These are phyloP conservation scores for Chloris gayana DNA, from an alignment of 176 grass and related monocot species.

Conservation along the genomic window DNA sequence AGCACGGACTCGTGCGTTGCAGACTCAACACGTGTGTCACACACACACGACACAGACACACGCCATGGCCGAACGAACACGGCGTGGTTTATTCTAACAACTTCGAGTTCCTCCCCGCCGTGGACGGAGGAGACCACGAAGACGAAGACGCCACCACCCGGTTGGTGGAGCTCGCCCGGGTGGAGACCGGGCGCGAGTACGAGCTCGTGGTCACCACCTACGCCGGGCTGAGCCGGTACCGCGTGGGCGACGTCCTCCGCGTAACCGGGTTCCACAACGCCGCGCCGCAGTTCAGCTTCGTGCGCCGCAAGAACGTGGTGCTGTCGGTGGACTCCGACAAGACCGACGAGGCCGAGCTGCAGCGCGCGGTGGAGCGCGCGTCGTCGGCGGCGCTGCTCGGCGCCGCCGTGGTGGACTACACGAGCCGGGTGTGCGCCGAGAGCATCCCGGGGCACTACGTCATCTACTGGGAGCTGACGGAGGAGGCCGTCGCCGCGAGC, in stretches of 20 bases:
- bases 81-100: too few species aligned
- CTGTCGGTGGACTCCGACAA: constrained; percentile 92
- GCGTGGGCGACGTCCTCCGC: constrained; percentile 73
- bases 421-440: constrained; percentile 64
- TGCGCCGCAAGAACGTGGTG: constrained; percentile 81
- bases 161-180: constrained; percentile 74
- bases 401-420: constrained; percentile 77
- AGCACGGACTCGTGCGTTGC: too few species aligned
- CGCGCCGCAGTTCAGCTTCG: constrained; percentile 81
- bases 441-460: constrained; percentile 95
- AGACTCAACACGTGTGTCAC: too few species aligned
- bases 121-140: too few species aligned
- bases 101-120: constrained; percentile 81
- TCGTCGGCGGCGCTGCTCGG: constrained; percentile 41
- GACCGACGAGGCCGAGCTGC: constrained; percentile 91
- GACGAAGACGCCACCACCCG: too few species aligned
- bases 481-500: too few species aligned
- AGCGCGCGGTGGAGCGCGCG: constrained; percentile 75
- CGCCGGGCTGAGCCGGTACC: constrained; percentile 85
- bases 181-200: constrained; percentile 72
- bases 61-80: too few species aligned
- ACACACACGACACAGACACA: too few species aligned
- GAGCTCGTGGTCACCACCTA: constrained; percentile 95
- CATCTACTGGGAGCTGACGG: constrained; percentile 84
- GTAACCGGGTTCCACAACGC: constrained; percentile 87